Percentiles rank a stretch among this genome's conserved stretches.
These are phyloP conservation scores for Boeremia exigua DNA, from an alignment of 2,329 filamentous ascomycete species.

Conservation along the genomic window DNA sequence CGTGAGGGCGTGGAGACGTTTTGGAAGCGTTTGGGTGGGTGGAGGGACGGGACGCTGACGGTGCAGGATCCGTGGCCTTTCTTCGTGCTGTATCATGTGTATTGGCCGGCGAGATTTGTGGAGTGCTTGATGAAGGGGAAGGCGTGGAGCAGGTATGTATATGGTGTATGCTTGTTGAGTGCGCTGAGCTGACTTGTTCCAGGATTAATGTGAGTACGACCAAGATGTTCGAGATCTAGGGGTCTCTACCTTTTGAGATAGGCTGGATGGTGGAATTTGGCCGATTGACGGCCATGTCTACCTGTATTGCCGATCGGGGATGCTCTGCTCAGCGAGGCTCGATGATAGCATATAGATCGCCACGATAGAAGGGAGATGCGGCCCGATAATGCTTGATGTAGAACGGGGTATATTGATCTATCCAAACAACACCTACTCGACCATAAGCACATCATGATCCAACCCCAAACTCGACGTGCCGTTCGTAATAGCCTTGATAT, in stretches of 20 bases:
- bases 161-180: neutral
- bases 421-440: slow-evolving; percentile 25
- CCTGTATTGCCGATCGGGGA: neutral
- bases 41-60: slow-evolving; percentile 59
- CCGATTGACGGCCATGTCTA: too few relatives aligned
- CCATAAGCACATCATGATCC: slow-evolving; percentile 41
- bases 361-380: neutral
- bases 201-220: slow-evolving; percentile 72
- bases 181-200: slow-evolving; percentile 2
- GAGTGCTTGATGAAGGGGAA: slow-evolving; percentile 52
- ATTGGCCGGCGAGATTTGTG: slow-evolving; percentile 61
- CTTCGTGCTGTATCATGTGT: slow-evolving; percentile 60
- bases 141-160: slow-evolving; percentile 59
- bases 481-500: slow-evolving; percentile 34
- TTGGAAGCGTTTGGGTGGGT: slow-evolving; percentile 51
- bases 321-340: neutral
- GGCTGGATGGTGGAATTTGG: too few relatives aligned
- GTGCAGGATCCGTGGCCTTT: slow-evolving; percentile 58
- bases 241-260: neutral
- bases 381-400: slow-evolving; percentile 3
- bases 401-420: slow-evolving; percentile 20
- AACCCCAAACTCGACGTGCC: slow-evolving; percentile 29
- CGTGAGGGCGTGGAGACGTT: slow-evolving; percentile 42
- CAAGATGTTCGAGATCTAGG: slow-evolving; percentile 57
- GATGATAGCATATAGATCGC: neutral